Conservation (phyloP, 2,329 filamentous ascomycete genomes). For the Colletotrichum theobromicola region DNA sequence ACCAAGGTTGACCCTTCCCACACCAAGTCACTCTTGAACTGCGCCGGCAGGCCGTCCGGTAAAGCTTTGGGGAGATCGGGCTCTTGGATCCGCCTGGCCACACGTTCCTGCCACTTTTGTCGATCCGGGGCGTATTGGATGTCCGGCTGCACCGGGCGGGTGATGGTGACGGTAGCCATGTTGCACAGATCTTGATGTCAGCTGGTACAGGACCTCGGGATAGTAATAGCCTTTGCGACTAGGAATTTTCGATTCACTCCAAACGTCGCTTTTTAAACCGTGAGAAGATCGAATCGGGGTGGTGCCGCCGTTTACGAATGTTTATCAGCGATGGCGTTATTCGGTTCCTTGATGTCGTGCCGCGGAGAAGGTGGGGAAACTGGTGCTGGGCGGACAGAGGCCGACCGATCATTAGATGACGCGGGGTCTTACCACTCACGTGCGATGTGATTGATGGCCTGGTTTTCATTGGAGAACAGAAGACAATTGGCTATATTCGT, state of each 20-base stretch:
- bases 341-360: constrained; percentile 2
- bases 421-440: background rate
- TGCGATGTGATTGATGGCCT: background rate
- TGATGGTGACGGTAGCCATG: background rate
- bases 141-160: constrained; percentile 57
- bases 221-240: background rate
- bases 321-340: constrained; percentile 6
- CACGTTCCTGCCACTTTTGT: constrained; percentile 57
- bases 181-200: background rate
- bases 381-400: background rate
- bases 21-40: constrained; percentile 55
- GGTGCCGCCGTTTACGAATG: background rate
- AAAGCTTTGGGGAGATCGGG: constrained; percentile 44
- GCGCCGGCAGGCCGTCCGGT: constrained; percentile 54
- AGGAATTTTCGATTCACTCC: background rate
- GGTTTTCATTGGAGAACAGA: background rate
- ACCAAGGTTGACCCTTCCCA: constrained; percentile 60
- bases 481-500: background rate
- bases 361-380: constrained; percentile 3
- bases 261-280: background rate
- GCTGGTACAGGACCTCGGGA: background rate
- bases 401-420: background rate
- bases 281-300: background rate
- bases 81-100: constrained; percentile 44
- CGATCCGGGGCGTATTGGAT: constrained; percentile 62